Percentiles rank a stretch among this genome's conserved stretches.
Evolutionary conservation across 1,284 basidiomycete species (phyloP).

Genomic region (Xerocomus minutiporus): DNA sequence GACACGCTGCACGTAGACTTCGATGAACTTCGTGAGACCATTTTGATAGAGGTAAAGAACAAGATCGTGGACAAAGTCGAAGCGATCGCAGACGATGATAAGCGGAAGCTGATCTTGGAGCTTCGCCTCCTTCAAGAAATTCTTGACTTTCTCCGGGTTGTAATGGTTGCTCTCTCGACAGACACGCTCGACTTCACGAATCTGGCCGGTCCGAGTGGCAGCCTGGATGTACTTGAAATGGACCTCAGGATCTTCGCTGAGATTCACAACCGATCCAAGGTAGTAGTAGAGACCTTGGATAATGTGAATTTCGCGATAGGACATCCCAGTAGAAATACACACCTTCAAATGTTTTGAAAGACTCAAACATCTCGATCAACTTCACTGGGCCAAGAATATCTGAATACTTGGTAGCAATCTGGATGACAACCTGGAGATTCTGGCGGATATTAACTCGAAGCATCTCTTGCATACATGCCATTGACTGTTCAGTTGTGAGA

Average conservation of each 20-base stretch:
- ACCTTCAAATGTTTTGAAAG: constrained; percentile 97
- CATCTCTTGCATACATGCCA: constrained; percentile 97
- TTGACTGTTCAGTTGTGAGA: constrained; percentile 97
- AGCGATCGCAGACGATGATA: constrained; percentile 99
- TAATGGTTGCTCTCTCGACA: constrained; percentile 97
- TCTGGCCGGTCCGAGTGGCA: constrained; percentile 96
- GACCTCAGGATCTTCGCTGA: constrained; percentile 94
- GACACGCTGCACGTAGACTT: constrained; percentile 98
- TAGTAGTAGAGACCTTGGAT: constrained; percentile 90
- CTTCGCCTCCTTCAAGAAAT: constrained; percentile 99
- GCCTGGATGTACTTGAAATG: constrained; percentile 99
- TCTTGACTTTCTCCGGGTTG: constrained; percentile 99
- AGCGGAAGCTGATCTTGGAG: constrained; percentile 95
- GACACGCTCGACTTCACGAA: constrained; percentile 98
- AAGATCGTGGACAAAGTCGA: constrained; percentile 99
- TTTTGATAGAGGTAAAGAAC: constrained; percentile 99
- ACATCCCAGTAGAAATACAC: constrained; percentile 5
- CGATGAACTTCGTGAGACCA: constrained; percentile 94
- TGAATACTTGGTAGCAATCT: constrained; percentile 99
- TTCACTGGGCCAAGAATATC: constrained; percentile 96
- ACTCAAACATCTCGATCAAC: constrained; percentile 98
- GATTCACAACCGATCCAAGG: constrained; percentile 95
- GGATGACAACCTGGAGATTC: constrained; percentile 94
- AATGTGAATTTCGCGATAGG: background rate
- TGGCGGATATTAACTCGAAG: constrained; percentile 95